Percentiles rank a stretch among this genome's conserved stretches.
Conservation (phyloP, 768 basidiomycete species). For the Lactarius vividus region DNA sequence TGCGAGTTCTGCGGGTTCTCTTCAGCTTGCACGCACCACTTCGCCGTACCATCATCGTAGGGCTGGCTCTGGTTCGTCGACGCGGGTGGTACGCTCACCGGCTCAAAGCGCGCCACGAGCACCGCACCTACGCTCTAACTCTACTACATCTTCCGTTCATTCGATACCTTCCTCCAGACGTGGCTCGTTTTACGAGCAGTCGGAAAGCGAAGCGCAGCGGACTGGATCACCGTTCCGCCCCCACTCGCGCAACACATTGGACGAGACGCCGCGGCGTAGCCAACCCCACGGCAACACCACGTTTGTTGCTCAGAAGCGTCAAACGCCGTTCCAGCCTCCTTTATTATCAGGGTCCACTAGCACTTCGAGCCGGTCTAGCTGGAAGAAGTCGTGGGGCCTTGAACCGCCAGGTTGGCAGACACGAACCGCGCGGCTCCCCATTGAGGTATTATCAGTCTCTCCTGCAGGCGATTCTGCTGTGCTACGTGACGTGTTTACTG, state of each 20-base stretch:
- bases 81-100: slow-evolving; percentile 63
- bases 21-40: slow-evolving; percentile 53
- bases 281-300: slow-evolving; percentile 46
- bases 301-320: slow-evolving; percentile 80
- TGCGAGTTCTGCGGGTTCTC: slow-evolving; percentile 70
- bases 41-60: slow-evolving; percentile 83
- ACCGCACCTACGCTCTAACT: slow-evolving; percentile 69
- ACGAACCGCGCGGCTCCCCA: slow-evolving; percentile 59
- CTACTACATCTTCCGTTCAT: slow-evolving; percentile 72
- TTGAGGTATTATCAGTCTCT: slow-evolving; percentile 75
- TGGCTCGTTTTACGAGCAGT: slow-evolving; percentile 72
- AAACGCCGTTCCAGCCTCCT: slow-evolving; percentile 62
- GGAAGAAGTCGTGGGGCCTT: slow-evolving; percentile 88
- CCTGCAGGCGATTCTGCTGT: slow-evolving; percentile 39
- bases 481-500: slow-evolving; percentile 81
- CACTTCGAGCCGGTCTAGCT: slow-evolving; percentile 64
- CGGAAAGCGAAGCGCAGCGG: slow-evolving; percentile 63
- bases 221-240: slow-evolving; percentile 63
- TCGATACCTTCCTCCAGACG: slow-evolving; percentile 76
- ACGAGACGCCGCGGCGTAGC: slow-evolving; percentile 44
- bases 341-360: slow-evolving; percentile 39
- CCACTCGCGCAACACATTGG: slow-evolving; percentile 48
- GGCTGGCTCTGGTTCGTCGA: slow-evolving; percentile 78
- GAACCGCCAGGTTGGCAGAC: slow-evolving; percentile 85
- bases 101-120: slow-evolving; percentile 46